These are phyloP conservation scores for Ceratobasidium sp. DNA, from an alignment of 1,284 basidiomycete species.

Conservation along the genomic window DNA sequence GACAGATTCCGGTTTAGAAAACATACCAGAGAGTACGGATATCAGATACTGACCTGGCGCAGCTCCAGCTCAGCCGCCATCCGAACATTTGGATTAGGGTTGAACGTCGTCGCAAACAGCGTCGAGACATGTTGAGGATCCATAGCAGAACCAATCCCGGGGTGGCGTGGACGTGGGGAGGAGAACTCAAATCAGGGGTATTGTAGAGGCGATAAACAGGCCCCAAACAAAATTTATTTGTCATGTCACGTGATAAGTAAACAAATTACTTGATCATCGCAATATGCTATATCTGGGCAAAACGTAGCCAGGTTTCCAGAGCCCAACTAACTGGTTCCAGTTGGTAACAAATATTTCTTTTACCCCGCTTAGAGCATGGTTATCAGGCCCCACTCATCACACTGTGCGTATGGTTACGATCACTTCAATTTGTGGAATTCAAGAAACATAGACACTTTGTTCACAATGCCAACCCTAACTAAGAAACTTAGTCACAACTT, in stretches of 20 bases:
- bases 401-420: no score
- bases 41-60: conserved; percentile 70
- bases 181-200: conserved; percentile 11
- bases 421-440: no score
- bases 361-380: no score
- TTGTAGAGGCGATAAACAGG: conserved; percentile 11
- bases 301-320: background rate
- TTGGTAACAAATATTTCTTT: no score
- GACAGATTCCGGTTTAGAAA: conserved; percentile 32
- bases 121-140: conserved; percentile 80
- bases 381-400: no score
- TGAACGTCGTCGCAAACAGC: conserved; percentile 82
- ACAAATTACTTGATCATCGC: background rate
- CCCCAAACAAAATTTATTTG: conserved; percentile 18
- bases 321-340: no score
- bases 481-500: no score
- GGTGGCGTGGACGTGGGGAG: background rate
- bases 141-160: conserved; percentile 62
- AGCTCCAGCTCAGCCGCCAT: conserved; percentile 86
- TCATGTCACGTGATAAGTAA: conserved; percentile 21
- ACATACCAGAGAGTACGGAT: conserved; percentile 24
- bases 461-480: no score
- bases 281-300: background rate
- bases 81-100: conserved; percentile 85
- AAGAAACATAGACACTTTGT: no score